Percentiles rank a stretch among this genome's conserved stretches.
Evolutionary conservation across 2,329 filamentous ascomycete species (phyloP).

Genomic region (Cercospora sojina): DNA sequence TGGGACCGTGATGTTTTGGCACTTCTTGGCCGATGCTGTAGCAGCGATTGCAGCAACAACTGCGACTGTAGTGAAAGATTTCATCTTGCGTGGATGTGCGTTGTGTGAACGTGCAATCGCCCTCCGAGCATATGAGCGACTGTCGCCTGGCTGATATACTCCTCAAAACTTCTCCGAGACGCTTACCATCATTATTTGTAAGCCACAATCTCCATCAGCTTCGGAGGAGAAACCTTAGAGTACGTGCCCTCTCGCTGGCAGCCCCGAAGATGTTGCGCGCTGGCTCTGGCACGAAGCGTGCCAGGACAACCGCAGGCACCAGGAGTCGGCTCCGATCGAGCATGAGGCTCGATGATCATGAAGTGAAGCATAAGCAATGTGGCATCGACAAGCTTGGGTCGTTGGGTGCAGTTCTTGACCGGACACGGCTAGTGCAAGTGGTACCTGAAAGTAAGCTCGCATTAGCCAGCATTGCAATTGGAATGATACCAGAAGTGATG

Average conservation of each 20-base stretch:
- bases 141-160: not conserved
- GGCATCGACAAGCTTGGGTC: not conserved
- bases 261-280: not conserved
- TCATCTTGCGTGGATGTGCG: constrained; percentile 24
- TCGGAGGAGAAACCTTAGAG: not conserved
- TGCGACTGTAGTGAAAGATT: constrained; percentile 27
- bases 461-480: not conserved
- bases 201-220: not conserved
- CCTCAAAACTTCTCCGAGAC: not conserved
- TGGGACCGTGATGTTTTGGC: constrained; percentile 56
- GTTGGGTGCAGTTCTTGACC: not conserved
- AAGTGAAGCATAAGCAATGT: constrained; percentile 1
- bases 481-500: not conserved
- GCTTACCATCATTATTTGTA: constrained; percentile 2
- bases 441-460: constrained; percentile 1
- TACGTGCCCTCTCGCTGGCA: not conserved
- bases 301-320: not conserved
- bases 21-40: constrained; percentile 37
- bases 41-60: constrained; percentile 26
- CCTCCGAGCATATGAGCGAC: not conserved
- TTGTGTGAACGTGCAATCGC: not conserved
- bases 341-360: not conserved
- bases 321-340: not conserved
- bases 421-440: not conserved
- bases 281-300: not conserved